These are phyloP conservation scores for Psilocybe subaeruginosa DNA, from an alignment of 768 basidiomycete species.

Conservation along the genomic window DNA sequence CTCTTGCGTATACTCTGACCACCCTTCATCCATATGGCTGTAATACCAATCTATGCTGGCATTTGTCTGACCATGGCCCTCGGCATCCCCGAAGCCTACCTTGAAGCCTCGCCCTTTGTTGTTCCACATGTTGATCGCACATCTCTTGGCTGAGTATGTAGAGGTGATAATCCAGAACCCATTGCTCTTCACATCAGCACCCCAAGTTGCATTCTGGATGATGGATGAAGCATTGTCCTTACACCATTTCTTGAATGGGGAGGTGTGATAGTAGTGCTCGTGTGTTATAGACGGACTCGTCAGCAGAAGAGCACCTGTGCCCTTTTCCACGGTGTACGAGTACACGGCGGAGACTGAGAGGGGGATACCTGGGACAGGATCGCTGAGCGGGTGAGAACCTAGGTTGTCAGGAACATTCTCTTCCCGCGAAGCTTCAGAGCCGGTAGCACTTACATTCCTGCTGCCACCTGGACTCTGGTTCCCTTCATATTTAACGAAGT, in stretches of 20 bases:
- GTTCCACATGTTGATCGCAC: constrained; percentile 26
- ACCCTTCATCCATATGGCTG: constrained; percentile 23
- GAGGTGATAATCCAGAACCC: constrained; percentile 28
- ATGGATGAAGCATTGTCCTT: constrained; percentile 21
- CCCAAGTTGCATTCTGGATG: constrained; percentile 8
- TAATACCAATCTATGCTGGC: constrained; percentile 23
- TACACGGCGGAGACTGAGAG: constrained; percentile 23
- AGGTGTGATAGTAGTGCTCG: constrained; percentile 22
- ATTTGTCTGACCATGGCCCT: constrained; percentile 16
- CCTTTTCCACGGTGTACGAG: constrained; percentile 20
- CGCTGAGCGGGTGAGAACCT: constrained; percentile 7
- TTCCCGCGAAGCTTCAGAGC: too few species aligned
- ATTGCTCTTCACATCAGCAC: constrained; percentile 22
- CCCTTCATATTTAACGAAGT: constrained; percentile 11
- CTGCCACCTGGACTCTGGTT: constrained; percentile 10
- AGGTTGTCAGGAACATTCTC: too few species aligned
- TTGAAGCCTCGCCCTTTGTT: constrained; percentile 16
- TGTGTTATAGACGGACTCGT: constrained; percentile 22
- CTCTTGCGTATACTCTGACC: constrained; percentile 21
- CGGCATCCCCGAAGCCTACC: constrained; percentile 22
- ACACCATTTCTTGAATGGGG: constrained; percentile 26
- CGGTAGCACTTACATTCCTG: constrained; percentile 17
- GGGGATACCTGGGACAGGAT: constrained; percentile 20
- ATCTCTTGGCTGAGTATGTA: constrained; percentile 21
- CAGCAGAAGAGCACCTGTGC: constrained; percentile 23